Conservation (phyloP, 108 stramenopile genomes). For the Nitzschia palea region DNA sequence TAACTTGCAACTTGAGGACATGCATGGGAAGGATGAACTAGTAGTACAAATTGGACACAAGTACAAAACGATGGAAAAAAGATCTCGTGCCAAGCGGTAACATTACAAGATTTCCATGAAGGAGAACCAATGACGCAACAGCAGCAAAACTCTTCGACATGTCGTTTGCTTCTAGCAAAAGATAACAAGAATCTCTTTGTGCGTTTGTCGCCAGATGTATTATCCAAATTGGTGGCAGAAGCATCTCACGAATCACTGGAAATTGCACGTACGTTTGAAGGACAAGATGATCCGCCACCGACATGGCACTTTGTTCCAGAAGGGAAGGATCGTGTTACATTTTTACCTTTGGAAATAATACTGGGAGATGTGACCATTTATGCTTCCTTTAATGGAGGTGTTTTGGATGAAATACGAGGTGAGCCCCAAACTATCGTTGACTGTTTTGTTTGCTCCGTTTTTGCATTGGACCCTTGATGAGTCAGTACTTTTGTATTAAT, state of each 20-base stretch:
- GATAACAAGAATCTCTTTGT: constrained; percentile 27
- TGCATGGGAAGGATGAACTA: too few relatives aligned
- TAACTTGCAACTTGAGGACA: too few relatives aligned
- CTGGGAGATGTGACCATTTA: constrained; percentile 25
- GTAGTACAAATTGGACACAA: too few relatives aligned
- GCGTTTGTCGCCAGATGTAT: constrained; percentile 13
- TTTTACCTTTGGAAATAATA: constrained; percentile 25
- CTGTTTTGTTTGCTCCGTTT: too few relatives aligned
- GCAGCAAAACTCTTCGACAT: background rate
- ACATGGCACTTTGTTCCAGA: background rate
- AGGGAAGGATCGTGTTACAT: constrained; percentile 1
- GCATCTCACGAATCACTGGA: background rate
- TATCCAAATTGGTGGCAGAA: background rate
- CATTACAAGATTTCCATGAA: too few relatives aligned
- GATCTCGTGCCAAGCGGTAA: too few relatives aligned
- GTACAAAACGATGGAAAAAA: too few relatives aligned
- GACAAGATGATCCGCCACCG: background rate
- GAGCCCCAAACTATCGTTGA: too few relatives aligned
- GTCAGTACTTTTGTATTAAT: too few relatives aligned
- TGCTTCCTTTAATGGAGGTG: constrained; percentile 75
- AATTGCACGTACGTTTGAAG: background rate
- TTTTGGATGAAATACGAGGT: constrained; percentile 2
- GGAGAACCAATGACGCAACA: too few relatives aligned
- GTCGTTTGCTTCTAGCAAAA: background rate
- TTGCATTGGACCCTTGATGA: constrained; percentile 5